These are phyloP conservation scores for Pseudevernia furfuracea DNA, from an alignment of 495 filamentous ascomycete species.

Conservation along the genomic window DNA sequence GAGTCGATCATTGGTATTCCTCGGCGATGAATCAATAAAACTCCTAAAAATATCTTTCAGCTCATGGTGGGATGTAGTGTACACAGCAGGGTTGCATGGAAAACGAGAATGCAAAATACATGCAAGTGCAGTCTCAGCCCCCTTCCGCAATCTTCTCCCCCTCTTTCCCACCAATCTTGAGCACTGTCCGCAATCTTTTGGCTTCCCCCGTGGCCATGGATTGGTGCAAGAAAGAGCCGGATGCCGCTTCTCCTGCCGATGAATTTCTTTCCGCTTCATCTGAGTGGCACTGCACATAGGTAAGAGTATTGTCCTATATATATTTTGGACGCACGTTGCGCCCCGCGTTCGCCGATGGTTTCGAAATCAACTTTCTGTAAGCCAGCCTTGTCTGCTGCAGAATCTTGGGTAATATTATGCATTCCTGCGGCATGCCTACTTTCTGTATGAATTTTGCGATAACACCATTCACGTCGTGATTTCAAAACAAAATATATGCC, in stretches of 20 bases:
- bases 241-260: background rate
- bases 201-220: background rate
- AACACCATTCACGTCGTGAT: no score
- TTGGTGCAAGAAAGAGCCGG: background rate
- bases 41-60: background rate
- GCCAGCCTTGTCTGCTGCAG: no score
- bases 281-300: background rate
- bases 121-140: background rate
- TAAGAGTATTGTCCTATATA: background rate
- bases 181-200: background rate
- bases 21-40: background rate
- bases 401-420: no score
- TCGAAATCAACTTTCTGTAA: no score
- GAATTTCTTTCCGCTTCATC: background rate
- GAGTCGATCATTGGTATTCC: background rate
- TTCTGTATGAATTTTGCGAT: no score
- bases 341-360: no score
- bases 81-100: background rate
- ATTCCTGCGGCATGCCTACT: no score
- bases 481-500: no score
- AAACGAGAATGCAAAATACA: background rate
- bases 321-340: no score
- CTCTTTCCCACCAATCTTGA: slow-evolving; percentile 1
- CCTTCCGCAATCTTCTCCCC: background rate
- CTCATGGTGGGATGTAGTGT: background rate